These are phyloP conservation scores for Cyclotella choctawhatcheeana DNA, from an alignment of 108 stramenopile genomes.

Conservation along the genomic window DNA sequence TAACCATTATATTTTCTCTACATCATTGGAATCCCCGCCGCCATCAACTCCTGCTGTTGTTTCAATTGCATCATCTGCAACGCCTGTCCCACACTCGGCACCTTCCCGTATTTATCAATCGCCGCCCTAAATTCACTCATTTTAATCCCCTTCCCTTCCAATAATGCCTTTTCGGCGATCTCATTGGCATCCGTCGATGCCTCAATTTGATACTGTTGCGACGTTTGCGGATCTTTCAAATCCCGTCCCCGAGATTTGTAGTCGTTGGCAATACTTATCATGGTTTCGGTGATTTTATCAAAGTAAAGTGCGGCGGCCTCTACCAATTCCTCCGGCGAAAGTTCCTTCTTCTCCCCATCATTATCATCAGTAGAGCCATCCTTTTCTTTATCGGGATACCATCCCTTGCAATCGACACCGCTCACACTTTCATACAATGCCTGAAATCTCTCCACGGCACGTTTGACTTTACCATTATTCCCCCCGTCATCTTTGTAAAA, in stretches of 20 bases:
- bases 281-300: slow-evolving; percentile 70
- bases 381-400: slow-evolving; percentile 56
- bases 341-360: slow-evolving; percentile 48
- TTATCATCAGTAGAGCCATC: slow-evolving; percentile 5
- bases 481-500: slow-evolving; percentile 70
- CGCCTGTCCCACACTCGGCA: slow-evolving; percentile 79
- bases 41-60: slow-evolving; percentile 86
- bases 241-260: slow-evolving; percentile 74
- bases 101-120: slow-evolving; percentile 71
- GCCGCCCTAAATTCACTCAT: slow-evolving; percentile 77
- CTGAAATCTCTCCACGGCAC: slow-evolving; percentile 85
- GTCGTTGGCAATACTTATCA: slow-evolving; percentile 63
- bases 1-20: slow-evolving; percentile 1
- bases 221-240: slow-evolving; percentile 63
- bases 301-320: slow-evolving; percentile 84
- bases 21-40: slow-evolving; percentile 65
- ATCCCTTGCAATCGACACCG: slow-evolving; percentile 75
- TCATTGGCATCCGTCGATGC: slow-evolving; percentile 82
- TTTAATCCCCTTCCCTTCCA: slow-evolving; percentile 60
- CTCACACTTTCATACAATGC: slow-evolving; percentile 86
- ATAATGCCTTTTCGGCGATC: slow-evolving; percentile 74
- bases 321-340: slow-evolving; percentile 65
- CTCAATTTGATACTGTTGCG: slow-evolving; percentile 80
- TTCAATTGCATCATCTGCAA: slow-evolving; percentile 88
- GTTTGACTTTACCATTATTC: slow-evolving; percentile 72